A percentile compares a stretch with the other conserved stretches of the same genome.
These are phyloP conservation scores for Gossypium trilobum DNA, from an alignment of 441 rosid genomes.

Conservation along the genomic window DNA sequence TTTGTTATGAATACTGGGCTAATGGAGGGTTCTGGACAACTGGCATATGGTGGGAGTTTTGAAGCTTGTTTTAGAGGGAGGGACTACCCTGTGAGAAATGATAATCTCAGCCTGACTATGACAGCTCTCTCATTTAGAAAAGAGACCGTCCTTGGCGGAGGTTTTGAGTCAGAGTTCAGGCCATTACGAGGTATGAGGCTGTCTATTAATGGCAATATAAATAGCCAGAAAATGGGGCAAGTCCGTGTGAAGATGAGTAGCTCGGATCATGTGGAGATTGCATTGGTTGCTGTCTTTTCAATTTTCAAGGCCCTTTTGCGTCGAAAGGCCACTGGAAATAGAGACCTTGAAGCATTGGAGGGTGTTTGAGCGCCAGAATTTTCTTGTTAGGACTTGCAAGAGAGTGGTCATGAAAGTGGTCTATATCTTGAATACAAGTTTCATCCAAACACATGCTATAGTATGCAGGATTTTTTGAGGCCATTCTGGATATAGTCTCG, in stretches of 20 bases:
- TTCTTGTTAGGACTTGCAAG: background rate
- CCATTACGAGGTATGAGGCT: constrained; percentile 46
- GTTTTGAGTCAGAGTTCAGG: constrained; percentile 60
- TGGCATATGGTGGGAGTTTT: constrained; percentile 67
- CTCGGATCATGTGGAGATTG: constrained; percentile 63
- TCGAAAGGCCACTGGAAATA: constrained; percentile 30
- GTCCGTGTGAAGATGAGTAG: constrained; percentile 50
- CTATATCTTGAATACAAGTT: background rate
- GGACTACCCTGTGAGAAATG: constrained; percentile 67
- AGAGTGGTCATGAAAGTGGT: background rate
- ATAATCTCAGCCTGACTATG: constrained; percentile 42
- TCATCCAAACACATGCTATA: background rate
- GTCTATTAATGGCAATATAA: constrained; percentile 50
- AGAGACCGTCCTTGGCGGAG: constrained; percentile 66
- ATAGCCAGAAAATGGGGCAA: constrained; percentile 71
- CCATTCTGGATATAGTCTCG: background rate
- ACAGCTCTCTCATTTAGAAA: constrained; percentile 55
- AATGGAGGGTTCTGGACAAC: constrained; percentile 52
- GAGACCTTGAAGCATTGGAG: constrained; percentile 29
- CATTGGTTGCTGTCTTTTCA: constrained; percentile 48
- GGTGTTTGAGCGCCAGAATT: constrained; percentile 26
- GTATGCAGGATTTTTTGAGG: background rate
- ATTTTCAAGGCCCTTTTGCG: constrained; percentile 43
- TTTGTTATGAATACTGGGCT: constrained; percentile 55
- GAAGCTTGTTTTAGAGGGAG: constrained; percentile 69